phyloP scores from a whole-genome alignment of 192 early-diverging fungal genomes.

The Backusella macrospora region DNA sequence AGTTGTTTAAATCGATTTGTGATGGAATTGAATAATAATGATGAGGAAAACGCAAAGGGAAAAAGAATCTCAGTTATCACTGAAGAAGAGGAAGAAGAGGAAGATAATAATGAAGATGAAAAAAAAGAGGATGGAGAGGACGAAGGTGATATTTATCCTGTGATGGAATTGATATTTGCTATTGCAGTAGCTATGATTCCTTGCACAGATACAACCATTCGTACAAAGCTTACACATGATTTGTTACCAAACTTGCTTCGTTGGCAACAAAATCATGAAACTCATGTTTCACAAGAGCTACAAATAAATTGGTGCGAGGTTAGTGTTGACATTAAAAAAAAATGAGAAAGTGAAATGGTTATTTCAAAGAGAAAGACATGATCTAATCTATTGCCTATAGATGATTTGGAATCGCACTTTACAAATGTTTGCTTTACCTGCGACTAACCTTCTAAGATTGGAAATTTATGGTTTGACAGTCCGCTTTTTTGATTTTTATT shows the following conservation, averaged over 20 bases:
- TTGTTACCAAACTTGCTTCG: slow-evolving; percentile 31
- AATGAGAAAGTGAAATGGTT: background rate
- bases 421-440: slow-evolving; percentile 37
- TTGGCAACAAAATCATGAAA: slow-evolving; percentile 20
- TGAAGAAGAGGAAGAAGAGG: background rate
- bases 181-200: slow-evolving; percentile 34
- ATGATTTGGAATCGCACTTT: slow-evolving; percentile 42
- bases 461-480: slow-evolving; percentile 40
- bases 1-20: slow-evolving; percentile 29
- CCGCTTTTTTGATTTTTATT: slow-evolving; percentile 38
- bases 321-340: background rate
- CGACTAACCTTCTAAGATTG: slow-evolving; percentile 39
- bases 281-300: background rate
- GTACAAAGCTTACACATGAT: slow-evolving; percentile 31
- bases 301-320: slow-evolving; percentile 30
- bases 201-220: slow-evolving; percentile 35
- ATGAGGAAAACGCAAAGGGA: background rate
- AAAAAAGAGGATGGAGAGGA: background rate
- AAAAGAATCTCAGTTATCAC: background rate
- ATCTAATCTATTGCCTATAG: background rate
- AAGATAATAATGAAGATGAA: background rate
- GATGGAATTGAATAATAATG: slow-evolving; percentile 9
- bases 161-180: slow-evolving; percentile 29
- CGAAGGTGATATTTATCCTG: background rate
- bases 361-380: background rate